A percentile compares a stretch with the other conserved stretches of the same genome.
Conservation (phyloP, 768 basidiomycete species). For the Coprinopsis strossmayeri region DNA sequence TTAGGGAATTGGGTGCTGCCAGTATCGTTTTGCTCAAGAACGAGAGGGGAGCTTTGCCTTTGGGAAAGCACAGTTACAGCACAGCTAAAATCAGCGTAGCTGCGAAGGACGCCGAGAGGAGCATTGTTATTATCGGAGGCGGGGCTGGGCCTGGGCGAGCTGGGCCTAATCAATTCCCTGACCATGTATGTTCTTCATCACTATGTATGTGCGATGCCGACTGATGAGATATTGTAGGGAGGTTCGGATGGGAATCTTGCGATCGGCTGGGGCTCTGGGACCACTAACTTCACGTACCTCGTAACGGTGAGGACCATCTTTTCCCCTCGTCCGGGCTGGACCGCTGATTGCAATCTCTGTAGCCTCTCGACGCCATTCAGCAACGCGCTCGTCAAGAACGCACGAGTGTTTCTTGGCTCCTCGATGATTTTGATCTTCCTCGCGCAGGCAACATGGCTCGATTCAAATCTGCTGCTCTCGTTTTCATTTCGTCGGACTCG, state of each 20-base stretch:
- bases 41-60: slow-evolving; percentile 43
- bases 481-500: slow-evolving; percentile 79
- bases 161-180: slow-evolving; percentile 68
- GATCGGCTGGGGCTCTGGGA: slow-evolving; percentile 92
- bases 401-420: slow-evolving; percentile 59
- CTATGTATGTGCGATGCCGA: background rate
- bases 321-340: background rate
- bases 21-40: slow-evolving; percentile 79
- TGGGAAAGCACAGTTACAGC: slow-evolving; percentile 36
- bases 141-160: slow-evolving; percentile 56
- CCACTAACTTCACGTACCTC: slow-evolving; percentile 72
- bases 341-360: background rate
- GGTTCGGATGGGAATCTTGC: slow-evolving; percentile 69
- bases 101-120: slow-evolving; percentile 29
- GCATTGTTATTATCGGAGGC: slow-evolving; percentile 56
- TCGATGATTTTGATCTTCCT: slow-evolving; percentile 61
- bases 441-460: slow-evolving; percentile 41
- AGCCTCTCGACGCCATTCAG: slow-evolving; percentile 83
- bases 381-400: slow-evolving; percentile 56
- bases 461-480: slow-evolving; percentile 59
- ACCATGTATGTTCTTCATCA: slow-evolving; percentile 22
- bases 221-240: slow-evolving; percentile 22
- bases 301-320: slow-evolving; percentile 45
- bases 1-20: slow-evolving; percentile 67
- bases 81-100: background rate